These are phyloP conservation scores for Aureobasidium sp. DNA, from an alignment of 2,329 filamentous ascomycete genomes.

Conservation along the genomic window DNA sequence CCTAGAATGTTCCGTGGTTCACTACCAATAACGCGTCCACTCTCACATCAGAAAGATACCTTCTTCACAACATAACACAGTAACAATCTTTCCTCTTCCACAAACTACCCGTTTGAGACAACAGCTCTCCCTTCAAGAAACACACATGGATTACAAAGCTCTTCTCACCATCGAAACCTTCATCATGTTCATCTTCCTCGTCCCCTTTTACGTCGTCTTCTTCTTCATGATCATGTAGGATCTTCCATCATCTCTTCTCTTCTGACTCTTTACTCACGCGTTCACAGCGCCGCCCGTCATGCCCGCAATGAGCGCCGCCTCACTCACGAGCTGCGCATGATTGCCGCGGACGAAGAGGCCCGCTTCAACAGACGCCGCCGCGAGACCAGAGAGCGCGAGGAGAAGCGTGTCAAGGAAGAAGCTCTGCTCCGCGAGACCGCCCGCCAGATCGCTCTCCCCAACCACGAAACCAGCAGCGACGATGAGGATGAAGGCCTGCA, in stretches of 20 bases:
- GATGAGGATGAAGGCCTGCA: neutral
- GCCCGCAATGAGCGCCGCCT: neutral
- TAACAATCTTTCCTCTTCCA: neutral
- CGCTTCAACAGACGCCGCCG: neutral
- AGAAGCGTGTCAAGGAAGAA: neutral
- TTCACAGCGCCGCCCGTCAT: neutral
- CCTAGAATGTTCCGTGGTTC: too few species aligned
- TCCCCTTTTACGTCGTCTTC: neutral
- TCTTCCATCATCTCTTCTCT: neutral
- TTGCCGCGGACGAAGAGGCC: neutral
- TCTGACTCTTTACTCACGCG: neutral
- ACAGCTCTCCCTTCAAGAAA: neutral
- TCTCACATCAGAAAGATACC: too few species aligned
- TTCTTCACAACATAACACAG: neutral
- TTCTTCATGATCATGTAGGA: neutral
- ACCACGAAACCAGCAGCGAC: neutral
- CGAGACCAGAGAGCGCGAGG: neutral
- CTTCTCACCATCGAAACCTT: neutral
- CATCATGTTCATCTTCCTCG: neutral
- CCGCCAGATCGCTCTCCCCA: neutral
- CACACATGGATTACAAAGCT: neutral
- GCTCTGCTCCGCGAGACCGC: neutral
- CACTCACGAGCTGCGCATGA: neutral
- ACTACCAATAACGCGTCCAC: too few species aligned
- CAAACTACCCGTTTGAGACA: neutral